Percentiles rank a stretch among this genome's conserved stretches.
Conservation (phyloP, 2,329 filamentous ascomycete genomes). For the Nigrospora osmanthi region DNA sequence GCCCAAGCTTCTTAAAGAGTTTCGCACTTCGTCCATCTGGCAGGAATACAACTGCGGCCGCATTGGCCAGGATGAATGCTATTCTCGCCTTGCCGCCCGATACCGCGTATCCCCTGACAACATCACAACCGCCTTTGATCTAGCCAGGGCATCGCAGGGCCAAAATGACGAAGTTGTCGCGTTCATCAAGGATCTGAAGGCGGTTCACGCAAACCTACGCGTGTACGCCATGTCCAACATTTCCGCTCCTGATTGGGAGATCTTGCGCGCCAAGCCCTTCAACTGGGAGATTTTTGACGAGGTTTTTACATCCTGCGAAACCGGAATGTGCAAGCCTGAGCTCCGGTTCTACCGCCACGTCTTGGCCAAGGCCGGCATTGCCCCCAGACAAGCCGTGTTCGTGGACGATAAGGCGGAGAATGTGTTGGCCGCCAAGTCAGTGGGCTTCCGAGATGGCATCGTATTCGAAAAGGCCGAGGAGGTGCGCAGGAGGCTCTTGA, state of each 20-base stretch:
- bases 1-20: background rate
- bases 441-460: background rate
- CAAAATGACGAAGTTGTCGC: background rate
- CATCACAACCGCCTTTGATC: background rate
- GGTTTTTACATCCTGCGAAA: background rate
- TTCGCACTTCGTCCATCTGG: background rate
- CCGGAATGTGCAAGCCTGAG: background rate
- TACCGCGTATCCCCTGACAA: background rate
- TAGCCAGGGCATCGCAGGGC: background rate
- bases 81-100: background rate
- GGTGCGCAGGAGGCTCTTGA: background rate
- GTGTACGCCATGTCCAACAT: slow-evolving; percentile 1
- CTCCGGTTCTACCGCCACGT: background rate
- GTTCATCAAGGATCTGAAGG: background rate
- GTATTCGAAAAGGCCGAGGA: background rate
- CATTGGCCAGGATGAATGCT: background rate
- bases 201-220: background rate
- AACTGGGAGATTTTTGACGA: background rate
- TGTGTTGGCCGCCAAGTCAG: background rate
- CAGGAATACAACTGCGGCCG: background rate
- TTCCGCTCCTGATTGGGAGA: background rate
- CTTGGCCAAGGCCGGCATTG: background rate
- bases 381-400: background rate
- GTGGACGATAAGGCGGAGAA: background rate
- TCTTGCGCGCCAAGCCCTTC: background rate